phyloP scores from a whole-genome alignment of 345 rosid genomes.

The Dovyalis caffra region DNA sequence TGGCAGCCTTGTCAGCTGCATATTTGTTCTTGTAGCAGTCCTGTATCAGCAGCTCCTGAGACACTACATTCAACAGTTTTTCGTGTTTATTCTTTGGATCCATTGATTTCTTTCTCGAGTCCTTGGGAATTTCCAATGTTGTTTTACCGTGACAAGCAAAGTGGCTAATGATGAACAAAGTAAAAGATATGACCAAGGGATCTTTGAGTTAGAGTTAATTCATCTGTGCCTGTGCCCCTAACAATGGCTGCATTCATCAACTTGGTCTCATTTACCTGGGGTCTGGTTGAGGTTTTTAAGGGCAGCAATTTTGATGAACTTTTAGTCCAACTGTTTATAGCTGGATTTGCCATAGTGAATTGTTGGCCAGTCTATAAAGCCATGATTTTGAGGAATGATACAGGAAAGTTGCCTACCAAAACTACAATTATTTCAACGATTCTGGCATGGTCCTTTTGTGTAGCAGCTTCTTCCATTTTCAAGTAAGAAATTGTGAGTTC shows the following conservation, averaged over 20 bases:
- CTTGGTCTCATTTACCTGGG: conserved; percentile 37
- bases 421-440: conserved; percentile 29
- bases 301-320: conserved; percentile 24
- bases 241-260: conserved; percentile 50
- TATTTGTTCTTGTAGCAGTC: no score
- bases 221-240: conserved; percentile 50
- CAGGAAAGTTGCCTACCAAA: conserved; percentile 45
- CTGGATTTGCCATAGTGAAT: conserved; percentile 46
- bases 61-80: no score
- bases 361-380: conserved; percentile 62
- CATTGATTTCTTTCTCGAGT: conserved; percentile 43
- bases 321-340: conserved; percentile 37
- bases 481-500: neutral
- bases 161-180: conserved; percentile 46
- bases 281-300: conserved; percentile 14
- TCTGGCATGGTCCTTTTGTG: conserved; percentile 30
- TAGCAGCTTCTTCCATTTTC: conserved; percentile 27
- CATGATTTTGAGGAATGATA: conserved; percentile 53
- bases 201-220: conserved; percentile 57
- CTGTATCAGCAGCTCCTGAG: no score
- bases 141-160: conserved; percentile 65
- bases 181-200: conserved; percentile 50
- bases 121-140: conserved; percentile 41
- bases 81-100: conserved; percentile 41
- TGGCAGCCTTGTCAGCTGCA: no score